These are phyloP conservation scores for Gastrolobium villosum DNA, from an alignment of 306 rosid genomes.

Conservation along the genomic window DNA sequence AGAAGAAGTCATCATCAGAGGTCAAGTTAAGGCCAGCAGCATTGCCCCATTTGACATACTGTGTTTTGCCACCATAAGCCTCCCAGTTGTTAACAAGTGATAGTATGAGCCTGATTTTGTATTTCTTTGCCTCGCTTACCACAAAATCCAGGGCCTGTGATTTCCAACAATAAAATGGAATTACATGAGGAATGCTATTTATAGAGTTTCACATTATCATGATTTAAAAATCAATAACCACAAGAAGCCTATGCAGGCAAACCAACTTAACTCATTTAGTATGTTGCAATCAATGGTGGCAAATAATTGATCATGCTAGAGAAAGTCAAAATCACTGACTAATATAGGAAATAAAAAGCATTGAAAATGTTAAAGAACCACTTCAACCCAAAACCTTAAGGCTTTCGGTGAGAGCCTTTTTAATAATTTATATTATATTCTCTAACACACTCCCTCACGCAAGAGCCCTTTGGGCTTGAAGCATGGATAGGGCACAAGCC, in stretches of 20 bases:
- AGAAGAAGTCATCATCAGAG: constrained; percentile 88
- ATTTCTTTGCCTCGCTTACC: constrained; percentile 86
- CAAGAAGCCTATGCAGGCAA: background rate
- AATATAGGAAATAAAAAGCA: background rate
- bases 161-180: constrained; percentile 29
- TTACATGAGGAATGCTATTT: constrained; percentile 16
- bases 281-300: background rate
- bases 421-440: no score
- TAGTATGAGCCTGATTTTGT: constrained; percentile 82
- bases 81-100: constrained; percentile 95
- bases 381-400: no score
- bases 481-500: no score
- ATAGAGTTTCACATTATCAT: constrained; percentile 3
- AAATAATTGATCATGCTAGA: background rate
- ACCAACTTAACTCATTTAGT: background rate
- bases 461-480: no score
- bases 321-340: background rate
- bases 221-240: background rate
- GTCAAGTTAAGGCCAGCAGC: constrained; percentile 88
- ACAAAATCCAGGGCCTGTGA: constrained; percentile 90
- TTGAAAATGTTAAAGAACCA: no score
- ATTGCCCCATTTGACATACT: constrained; percentile 95
- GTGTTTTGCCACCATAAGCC: constrained; percentile 94
- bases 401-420: no score
- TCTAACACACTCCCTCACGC: no score